Percentiles rank a stretch among this genome's conserved stretches.
These are phyloP conservation scores for Fonsecaea erecta DNA, from an alignment of 2,329 filamentous ascomycete genomes.

Conservation along the genomic window DNA sequence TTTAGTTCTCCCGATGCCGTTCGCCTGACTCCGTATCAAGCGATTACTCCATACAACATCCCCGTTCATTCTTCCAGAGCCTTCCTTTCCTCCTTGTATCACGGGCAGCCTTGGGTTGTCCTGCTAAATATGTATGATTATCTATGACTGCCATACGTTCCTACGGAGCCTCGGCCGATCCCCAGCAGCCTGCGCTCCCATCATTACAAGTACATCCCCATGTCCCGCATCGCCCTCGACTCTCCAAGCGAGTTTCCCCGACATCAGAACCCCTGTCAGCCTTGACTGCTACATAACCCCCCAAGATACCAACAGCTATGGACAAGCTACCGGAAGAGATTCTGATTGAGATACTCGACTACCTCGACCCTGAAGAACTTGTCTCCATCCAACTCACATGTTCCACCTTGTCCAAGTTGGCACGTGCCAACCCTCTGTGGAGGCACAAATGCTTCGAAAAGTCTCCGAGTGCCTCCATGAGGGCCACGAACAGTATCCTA, in stretches of 20 bases:
- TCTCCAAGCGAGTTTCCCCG: not conserved
- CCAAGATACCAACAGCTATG: conserved; percentile 41
- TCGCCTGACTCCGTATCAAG: not conserved
- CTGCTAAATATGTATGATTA: not conserved
- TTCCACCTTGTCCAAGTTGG: conserved; percentile 66
- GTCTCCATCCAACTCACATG: conserved; percentile 72
- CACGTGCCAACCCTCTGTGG: conserved; percentile 78
- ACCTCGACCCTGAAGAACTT: conserved; percentile 59
- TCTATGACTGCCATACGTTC: not conserved
- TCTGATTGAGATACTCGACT: conserved; percentile 63
- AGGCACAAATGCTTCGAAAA: conserved; percentile 72
- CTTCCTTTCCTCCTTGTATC: conserved; percentile 1
- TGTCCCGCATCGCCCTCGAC: not conserved
- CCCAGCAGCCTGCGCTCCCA: not conserved
- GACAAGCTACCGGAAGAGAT: conserved; percentile 68
- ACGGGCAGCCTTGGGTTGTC: not conserved
- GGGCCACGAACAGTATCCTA: conserved; percentile 18
- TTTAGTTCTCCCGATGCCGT: not conserved
- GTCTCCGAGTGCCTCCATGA: conserved; percentile 64
- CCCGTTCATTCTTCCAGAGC: not conserved
- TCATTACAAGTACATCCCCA: not conserved
- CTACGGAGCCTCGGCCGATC: not conserved
- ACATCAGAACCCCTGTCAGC: not conserved
- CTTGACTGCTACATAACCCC: not conserved
- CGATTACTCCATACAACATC: not conserved